Percentiles rank a stretch among this genome's conserved stretches.
Evolutionary conservation across 2,329 filamentous ascomycete species (phyloP).

Genomic region (Pseudocercospora macadamiae): DNA sequence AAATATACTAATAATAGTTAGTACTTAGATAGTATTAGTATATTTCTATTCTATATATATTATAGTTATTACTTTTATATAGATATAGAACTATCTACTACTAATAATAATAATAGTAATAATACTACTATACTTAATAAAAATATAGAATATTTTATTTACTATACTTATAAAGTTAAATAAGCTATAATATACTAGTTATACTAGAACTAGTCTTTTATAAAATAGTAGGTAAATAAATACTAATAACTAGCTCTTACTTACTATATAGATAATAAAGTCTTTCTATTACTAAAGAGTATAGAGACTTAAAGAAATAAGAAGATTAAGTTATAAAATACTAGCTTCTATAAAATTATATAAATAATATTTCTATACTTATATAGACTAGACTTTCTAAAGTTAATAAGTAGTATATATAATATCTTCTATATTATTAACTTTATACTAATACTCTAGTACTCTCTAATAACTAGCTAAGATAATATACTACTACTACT

Average conservation of each 20-base stretch:
- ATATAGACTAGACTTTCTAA: too few relatives aligned
- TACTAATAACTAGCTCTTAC: background rate
- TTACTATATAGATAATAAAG: background rate
- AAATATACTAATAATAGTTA: background rate
- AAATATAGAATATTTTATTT: too few relatives aligned
- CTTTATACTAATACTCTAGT: too few relatives aligned
- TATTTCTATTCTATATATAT: background rate
- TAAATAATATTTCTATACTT: too few relatives aligned
- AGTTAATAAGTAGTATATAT: too few relatives aligned
- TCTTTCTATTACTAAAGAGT: background rate
- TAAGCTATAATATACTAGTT: background rate
- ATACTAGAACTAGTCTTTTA: background rate
- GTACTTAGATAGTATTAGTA: background rate
- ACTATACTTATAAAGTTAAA: too few relatives aligned
- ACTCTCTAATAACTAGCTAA: too few relatives aligned
- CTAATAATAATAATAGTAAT: background rate
- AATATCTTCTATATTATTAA: too few relatives aligned
- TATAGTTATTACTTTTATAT: background rate
- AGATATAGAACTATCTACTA: background rate
- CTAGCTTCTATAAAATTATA: too few relatives aligned
- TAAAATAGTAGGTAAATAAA: background rate
- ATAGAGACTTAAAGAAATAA: background rate
- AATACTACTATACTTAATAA: background rate
- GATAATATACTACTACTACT: too few relatives aligned
- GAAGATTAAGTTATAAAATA: background rate